Base-by-base conservation (phyloP, 192 early-diverging fungal genomes). In the Phycomyces nitens region DNA sequence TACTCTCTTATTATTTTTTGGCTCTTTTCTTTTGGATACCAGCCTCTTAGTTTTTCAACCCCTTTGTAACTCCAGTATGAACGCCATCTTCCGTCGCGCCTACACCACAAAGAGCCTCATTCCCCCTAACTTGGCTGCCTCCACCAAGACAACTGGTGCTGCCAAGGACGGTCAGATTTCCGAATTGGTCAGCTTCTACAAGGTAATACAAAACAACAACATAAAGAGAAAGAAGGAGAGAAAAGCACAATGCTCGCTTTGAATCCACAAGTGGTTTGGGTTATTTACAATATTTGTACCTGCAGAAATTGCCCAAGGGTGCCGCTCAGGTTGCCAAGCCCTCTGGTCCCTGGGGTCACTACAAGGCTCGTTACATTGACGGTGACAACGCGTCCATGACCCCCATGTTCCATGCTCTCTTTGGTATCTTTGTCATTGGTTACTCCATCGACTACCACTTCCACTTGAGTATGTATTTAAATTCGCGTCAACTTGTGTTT, bases 401-500 rank as follows among this genome's bases (percentile, higher is more conserved):
- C 65, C 89, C 89, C 21, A 74, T 89, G 51, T 53, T 85, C 61
- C 87, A 89, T 70, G 66, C 78, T 66, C 80, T 90, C 34, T 73
- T 72, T 40, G 82, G 72, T 40, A 68, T 91, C 78, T 80, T 86
- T 61, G 71, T 75, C 23, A 64, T 73, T 62, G 85, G 85, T 59
- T 91, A 91, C 80, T 72, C 84, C 70, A 82, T 87, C 58, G 86
- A 91, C 70, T 91, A 91, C 75, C 73, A 83, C 70, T 86, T 85
- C 84, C 89, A 90, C 81, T 76, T 90, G 75, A 86, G 82, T 84
- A 84, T 77, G 81, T 76, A 26, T 57, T 60, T 0, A 5, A 27
- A 18, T 47, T 14, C 18, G 15, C 18, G 23, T 3, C 23, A 29
- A 47, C 3, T 43, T 34, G 2, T 34, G 29, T 34, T 34, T 34